These are phyloP conservation scores for Asterionellopsis glacialis DNA, from an alignment of 108 stramenopile species.

Conservation along the genomic window DNA sequence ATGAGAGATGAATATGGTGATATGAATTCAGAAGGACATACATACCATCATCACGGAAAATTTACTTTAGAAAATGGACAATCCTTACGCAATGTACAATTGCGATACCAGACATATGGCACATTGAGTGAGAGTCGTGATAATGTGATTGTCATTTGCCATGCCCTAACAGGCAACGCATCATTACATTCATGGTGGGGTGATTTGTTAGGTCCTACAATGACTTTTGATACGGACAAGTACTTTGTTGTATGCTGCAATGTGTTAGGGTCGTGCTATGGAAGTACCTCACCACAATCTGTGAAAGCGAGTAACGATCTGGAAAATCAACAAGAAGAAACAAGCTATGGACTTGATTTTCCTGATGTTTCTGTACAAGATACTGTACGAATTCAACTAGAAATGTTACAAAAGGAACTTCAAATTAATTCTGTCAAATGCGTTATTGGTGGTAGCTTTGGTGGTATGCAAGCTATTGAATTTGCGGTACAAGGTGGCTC, in stretches of 20 bases:
- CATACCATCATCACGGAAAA: constrained; percentile 40
- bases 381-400: constrained; percentile 78
- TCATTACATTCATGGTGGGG: constrained; percentile 94
- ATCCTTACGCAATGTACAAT: constrained; percentile 62
- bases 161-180: constrained; percentile 93
- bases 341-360: constrained; percentile 73
- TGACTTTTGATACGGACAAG: constrained; percentile 88
- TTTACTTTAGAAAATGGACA: constrained; percentile 66
- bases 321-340: constrained; percentile 46
- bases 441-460: constrained; percentile 93
- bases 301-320: constrained; percentile 27
- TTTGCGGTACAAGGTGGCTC: constrained; percentile 82
- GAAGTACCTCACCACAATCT: constrained; percentile 60
- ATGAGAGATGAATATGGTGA: constrained; percentile 91
- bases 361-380: constrained; percentile 88
- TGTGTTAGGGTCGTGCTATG: constrained; percentile 89
- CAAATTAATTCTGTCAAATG: constrained; percentile 65
- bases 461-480: constrained; percentile 95
- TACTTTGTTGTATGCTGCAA: constrained; percentile 91
- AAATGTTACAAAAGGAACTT: constrained; percentile 70
- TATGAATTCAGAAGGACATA: constrained; percentile 76
- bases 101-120: constrained; percentile 92
- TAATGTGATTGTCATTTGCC: constrained; percentile 93
- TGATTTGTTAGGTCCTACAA: constrained; percentile 72
- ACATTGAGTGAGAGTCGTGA: constrained; percentile 64